Base-by-base conservation (phyloP, 202 grass and related monocot genomes). In the Setaria italica region DNA sequence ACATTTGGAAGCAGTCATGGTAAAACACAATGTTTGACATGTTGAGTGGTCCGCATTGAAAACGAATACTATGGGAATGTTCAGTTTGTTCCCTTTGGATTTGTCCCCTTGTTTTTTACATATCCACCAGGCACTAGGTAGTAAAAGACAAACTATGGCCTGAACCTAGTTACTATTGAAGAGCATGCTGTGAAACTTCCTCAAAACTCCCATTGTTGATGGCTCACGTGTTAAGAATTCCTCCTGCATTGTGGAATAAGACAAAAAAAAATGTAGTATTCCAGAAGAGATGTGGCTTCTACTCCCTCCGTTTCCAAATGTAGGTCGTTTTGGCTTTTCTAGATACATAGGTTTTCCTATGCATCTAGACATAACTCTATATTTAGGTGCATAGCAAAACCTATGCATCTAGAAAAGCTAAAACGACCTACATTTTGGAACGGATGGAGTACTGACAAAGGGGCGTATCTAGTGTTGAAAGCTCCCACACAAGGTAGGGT, bases 1-100 rank as follows among this genome's bases (percentile, higher is more conserved):
- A 6, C 14, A 19, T 70, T 87, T 72, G 64, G 79, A 87, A 70
- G 73, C 20, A 77, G 53, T 76, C 33, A 20, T 13, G 63, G 45
- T 45, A 33, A 33, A 69, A 42, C 7, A 41, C 80, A 88, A 78
- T 45, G 72, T 54, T 69, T 33, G 9, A 35, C 45, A 78, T 82
- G 55, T 78, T 78, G 80, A 42, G 16, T 29, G 77, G 39, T 55
- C 65, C 74, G 34, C 34, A 20, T 14, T 9, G 71, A 14, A 9
- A 79, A 71, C 46, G 57, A 16, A 73, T 84, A 72, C 21, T 39
- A 14, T 70, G 16, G 80, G 86, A 84, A 79, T 84, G 68, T 79
- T 88, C 56, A 84, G 81, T 53, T 39, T 75, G 20, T 47, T 29
- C 81, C 33, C 70, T 43, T 81, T 45, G 65, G 79, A 45, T 45